Evolutionary conservation across 225 moss, liverwort and hornwort species (phyloP), one percentile per base, ranked within the genome.

Genomic region (Physcomitrium patens): DNA sequence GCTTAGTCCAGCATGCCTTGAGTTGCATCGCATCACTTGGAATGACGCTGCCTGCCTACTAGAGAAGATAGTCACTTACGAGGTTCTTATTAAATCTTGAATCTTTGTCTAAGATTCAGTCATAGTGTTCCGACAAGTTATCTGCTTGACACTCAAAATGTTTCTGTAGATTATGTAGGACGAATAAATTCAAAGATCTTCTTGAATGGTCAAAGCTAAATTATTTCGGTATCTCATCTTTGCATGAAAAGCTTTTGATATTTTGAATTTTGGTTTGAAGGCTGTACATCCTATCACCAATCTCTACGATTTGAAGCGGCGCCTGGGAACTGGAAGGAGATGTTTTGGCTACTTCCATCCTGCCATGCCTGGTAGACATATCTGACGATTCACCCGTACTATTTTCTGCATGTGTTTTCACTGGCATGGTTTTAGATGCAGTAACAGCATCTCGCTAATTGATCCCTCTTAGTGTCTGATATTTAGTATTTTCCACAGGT

Each of bases 281-380:
- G 96, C 96, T 77, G 96, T 96, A 66, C 96, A 96, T 79, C 96
- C 96, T 19, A 88, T 96, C 53, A 89, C 89, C 65, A 94, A 96
- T 76, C 91, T 96, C 16, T 92, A 96, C 81, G 96, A 96, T 82
- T 79, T 96, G 78, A 96, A 96, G 82, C 84, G 94, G 71, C 86
- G 96, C 50, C 79, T 96, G 57, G 96, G 96, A 64, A 79, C 71
- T 72, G 96, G 96, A 64, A 88, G 96, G 64, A 92, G 96, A 64
- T 96, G 96, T 77, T 96, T 89, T 84, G 92, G 92, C 63, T 96
- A 94, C 76, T 96, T 96, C 67, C 96, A 96, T 82, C 91, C 96
- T 78, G 91, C 96, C 54, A 90, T 96, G 82, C 96, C 96, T 85
- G 96, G 94, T 96, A 72, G 46, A 15, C 15, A 43, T 54, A 12